Evolutionary conservation across 768 basidiomycete species (phyloP).

Genomic region (Leccinum aurantiacum): DNA sequence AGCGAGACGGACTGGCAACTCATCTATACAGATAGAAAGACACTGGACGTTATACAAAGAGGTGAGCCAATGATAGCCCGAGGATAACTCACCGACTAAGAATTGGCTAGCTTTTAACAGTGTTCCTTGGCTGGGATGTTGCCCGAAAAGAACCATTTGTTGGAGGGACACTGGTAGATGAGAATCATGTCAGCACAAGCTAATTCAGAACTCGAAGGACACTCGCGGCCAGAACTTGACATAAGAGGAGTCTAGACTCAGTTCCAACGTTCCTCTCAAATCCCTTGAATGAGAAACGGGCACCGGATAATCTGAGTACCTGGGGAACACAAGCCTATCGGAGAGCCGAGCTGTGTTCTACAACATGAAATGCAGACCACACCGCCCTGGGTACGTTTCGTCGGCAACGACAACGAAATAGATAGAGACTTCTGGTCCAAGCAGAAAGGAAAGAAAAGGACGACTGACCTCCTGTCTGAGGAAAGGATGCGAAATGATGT

Average conservation of each 20-base stretch:
- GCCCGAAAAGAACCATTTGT: slow-evolving; percentile 98
- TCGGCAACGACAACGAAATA: too few species aligned
- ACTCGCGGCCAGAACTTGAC: background rate
- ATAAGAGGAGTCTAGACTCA: too few species aligned
- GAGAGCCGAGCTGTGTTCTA: background rate
- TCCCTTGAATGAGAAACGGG: background rate
- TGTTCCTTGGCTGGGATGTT: slow-evolving; percentile 93
- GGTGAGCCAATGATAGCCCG: background rate
- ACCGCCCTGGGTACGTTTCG: background rate
- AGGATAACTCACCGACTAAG: slow-evolving; percentile 56
- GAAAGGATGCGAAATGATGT: slow-evolving; percentile 88
- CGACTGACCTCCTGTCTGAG: slow-evolving; percentile 82
- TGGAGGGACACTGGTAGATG: slow-evolving; percentile 82
- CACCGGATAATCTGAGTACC: background rate
- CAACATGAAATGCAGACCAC: background rate
- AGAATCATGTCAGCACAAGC: slow-evolving; percentile 9
- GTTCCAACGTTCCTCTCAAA: background rate
- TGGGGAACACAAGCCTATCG: background rate
- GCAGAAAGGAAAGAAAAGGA: background rate
- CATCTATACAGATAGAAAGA: slow-evolving; percentile 50
- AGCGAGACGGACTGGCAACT: slow-evolving; percentile 90
- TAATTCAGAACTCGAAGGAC: background rate
- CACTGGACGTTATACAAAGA: background rate
- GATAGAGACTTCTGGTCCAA: background rate
- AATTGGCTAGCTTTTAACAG: slow-evolving; percentile 91